A percentile compares a stretch with the other conserved stretches of the same genome.
Conservation (phyloP, 768 basidiomycete species). For the Lentinus brumalis region DNA sequence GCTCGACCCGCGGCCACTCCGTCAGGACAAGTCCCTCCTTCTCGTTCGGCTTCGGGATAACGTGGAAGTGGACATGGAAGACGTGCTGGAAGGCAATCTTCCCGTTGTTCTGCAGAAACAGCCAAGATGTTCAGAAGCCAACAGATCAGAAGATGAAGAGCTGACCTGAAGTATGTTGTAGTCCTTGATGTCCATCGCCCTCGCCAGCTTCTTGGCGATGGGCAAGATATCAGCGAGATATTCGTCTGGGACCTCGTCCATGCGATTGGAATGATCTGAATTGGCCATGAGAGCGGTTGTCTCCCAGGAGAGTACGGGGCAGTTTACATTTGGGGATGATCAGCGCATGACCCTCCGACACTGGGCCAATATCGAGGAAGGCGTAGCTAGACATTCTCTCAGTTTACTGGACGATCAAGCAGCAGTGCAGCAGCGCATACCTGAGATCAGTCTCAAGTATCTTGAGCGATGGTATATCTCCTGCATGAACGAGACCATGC, state of each 20-base stretch:
- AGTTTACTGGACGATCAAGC: not conserved
- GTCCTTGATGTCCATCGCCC: constrained; percentile 69
- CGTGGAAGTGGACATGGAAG: constrained; percentile 88
- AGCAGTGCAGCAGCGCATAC: constrained; percentile 23
- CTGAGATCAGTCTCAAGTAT: constrained; percentile 72
- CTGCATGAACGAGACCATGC: constrained; percentile 40
- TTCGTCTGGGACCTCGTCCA: constrained; percentile 87
- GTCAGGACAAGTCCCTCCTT: constrained; percentile 70
- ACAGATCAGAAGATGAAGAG: no score
- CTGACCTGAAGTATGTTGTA: constrained; percentile 82
- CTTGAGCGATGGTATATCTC: constrained; percentile 88
- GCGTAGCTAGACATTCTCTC: constrained; percentile 42
- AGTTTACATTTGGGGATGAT: constrained; percentile 87
- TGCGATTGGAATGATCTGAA: constrained; percentile 79
- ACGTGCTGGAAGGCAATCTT: constrained; percentile 59
- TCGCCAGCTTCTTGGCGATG: constrained; percentile 85
- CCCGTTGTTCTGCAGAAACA: constrained; percentile 60
- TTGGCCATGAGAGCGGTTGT: not conserved
- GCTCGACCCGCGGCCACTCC: constrained; percentile 64
- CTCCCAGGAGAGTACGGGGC: no score
- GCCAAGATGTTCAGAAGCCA: no score
- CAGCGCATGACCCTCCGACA: constrained; percentile 85
- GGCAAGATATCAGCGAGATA: constrained; percentile 76
- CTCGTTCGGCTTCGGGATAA: constrained; percentile 84
- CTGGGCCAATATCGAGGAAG: constrained; percentile 90